Evolutionary conservation across 2,329 filamentous ascomycete species (phyloP), one percentile per base, ranked within the genome.

Genomic region (Colletotrichum sp.): DNA sequence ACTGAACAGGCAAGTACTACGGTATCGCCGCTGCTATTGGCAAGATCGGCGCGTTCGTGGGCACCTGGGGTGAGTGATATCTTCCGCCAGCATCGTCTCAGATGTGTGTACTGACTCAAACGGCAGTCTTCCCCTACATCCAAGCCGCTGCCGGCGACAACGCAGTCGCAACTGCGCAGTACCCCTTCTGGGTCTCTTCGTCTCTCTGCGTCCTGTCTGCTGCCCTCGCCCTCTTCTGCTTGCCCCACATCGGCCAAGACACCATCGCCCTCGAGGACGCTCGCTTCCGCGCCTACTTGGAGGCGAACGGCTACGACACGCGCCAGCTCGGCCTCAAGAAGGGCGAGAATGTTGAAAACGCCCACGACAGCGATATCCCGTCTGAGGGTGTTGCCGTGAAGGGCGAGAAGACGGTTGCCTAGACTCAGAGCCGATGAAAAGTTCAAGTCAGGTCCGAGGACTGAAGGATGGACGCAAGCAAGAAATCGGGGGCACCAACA

Each of bases 161-260:
- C 69, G 84, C 85, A 0, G 85, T 90, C 25, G 88, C 91, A 25
- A 88, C 89, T 7, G 95, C 95, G 1, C 95, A 98, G 82, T 95
- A 97, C 79, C 96, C 96, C 0, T 98, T 98, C 86, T 98, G 93
- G 84, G 95, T 98, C n/a, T 93, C 93, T 3, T 94, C 93, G 52
- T 88, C 91, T 28, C 84, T 98, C 71, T 97, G 95, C 79, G 84
- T 97, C n/a, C 87, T 98, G 65, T 93, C 92, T 3, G 95, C 94
- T 0, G 84, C 77, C 7, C 82, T 87, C 13, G 79, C 87, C 2
- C 86, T 94, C 10, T 91, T 95, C 79, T 89, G 90, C 74, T 84
- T 98, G 66, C 96, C 96, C 0, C 86, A 94, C 64, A 94, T 98
- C 76, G 92, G 92, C n/a, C 90, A 97, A 85, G 94, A 98, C 80